Base-by-base conservation (phyloP, 306 rosid species). In the Castanea crenata region DNA sequence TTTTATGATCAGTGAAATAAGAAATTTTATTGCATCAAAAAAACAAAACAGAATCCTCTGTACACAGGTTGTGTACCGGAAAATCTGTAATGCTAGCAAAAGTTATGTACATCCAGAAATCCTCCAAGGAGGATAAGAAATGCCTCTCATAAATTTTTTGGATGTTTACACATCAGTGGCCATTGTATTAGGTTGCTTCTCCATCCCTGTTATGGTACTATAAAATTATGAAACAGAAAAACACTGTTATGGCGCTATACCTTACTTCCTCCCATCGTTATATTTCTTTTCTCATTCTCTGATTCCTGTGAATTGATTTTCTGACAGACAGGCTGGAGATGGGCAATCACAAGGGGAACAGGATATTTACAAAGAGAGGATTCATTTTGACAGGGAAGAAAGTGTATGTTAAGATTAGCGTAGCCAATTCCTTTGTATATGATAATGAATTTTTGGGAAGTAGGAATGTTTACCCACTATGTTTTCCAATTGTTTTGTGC, bases 311-410 rank as follows among this genome's bases (percentile, higher is more conserved):
- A 82, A 86, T 77, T 84, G 79, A 46, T 86, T 84, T 73, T 69
- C 69, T 83, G 87, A 86, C 94, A 87, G 90, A 80, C 90, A 87
- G 84, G 84, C 74, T 78, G 85, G 46, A 81, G 81, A 87, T 69
- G 86, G 76, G 63, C 59, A 77, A 55, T 79, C 83, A 56, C 82
- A 78, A 68, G 77, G 77, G 84, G 82, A 85, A 79, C 79, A 69
- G 63, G 85, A 82, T 83, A 86, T 78, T 76, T 58, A 59, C 55
- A 59, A 71, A 69, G 76, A 86, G 74, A 90, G 83, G 83, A 74
- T 81, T 61, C 91, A 79, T 84, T 76, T 82, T 80, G 71, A 62
- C 38, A 71, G 52, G 71, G 86, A 76, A 74, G 83, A 82, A 80
- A 80, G 13, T 77, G 92, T 94, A 87, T 75, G 94, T 87, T 71